Percentiles rank a stretch among this genome's conserved stretches.
Conservation (phyloP, 345 rosid species). For the Gossypium rotundifolium region DNA sequence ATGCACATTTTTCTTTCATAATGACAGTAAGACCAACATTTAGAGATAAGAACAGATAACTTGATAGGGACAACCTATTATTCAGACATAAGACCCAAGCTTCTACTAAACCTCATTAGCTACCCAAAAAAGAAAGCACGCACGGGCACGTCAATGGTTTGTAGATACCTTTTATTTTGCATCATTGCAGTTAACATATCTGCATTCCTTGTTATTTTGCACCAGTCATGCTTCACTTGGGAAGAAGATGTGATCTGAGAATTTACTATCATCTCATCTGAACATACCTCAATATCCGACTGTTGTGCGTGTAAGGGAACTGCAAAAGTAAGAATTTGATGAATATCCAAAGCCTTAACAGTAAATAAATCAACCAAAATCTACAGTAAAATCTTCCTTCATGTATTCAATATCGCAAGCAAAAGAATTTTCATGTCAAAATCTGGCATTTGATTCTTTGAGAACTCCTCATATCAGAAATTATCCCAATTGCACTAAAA, state of each 20-base stretch:
- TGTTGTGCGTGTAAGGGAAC: slow-evolving; percentile 59
- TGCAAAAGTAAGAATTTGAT: slow-evolving; percentile 27
- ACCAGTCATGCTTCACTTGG: slow-evolving; percentile 56
- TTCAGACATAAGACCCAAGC: not conserved
- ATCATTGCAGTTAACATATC: slow-evolving; percentile 49
- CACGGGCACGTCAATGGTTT: not conserved
- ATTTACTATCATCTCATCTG: slow-evolving; percentile 46
- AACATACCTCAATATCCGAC: slow-evolving; percentile 59
- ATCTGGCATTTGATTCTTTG: not conserved
- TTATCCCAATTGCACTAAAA: not conserved
- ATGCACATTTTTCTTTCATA: not conserved
- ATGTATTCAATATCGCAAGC: not conserved
- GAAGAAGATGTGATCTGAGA: slow-evolving; percentile 52
- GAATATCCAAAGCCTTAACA: not conserved
- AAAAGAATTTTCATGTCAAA: not conserved
- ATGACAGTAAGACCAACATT: not conserved
- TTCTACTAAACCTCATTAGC: not conserved
- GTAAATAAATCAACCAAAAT: not conserved
- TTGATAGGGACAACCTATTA: not conserved
- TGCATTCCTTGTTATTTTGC: slow-evolving; percentile 63
- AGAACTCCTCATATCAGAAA: not conserved
- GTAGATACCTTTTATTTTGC: slow-evolving; percentile 58
- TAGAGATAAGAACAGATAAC: not conserved
- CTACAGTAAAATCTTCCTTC: not conserved
- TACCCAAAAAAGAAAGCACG: not conserved